Conservation (phyloP, 306 rosid genomes). For the Quercus berberidifolia region DNA sequence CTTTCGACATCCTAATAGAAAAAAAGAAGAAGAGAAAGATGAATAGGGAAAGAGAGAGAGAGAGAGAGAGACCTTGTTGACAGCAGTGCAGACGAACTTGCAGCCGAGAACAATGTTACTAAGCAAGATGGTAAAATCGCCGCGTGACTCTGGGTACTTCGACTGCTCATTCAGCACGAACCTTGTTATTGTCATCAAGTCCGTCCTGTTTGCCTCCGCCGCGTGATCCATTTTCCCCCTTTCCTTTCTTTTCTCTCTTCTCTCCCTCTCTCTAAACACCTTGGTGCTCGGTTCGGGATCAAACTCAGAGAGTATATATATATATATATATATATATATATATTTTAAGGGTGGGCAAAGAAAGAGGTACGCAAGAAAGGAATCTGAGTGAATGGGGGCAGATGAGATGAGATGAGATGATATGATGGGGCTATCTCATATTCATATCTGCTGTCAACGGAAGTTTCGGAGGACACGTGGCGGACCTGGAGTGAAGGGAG, state of each 20-base stretch:
- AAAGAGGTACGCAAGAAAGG: neutral
- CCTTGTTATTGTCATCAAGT: conserved; percentile 91
- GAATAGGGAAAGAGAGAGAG: neutral
- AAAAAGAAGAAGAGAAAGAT: neutral
- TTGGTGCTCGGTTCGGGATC: conserved; percentile 33
- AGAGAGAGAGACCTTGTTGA: conserved; percentile 57
- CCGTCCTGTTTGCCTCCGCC: conserved; percentile 86
- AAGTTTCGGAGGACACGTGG: conserved; percentile 51
- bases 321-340: too few relatives aligned
- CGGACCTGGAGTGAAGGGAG: conserved; percentile 2
- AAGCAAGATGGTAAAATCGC: conserved; percentile 91
- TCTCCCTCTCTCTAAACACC: neutral
- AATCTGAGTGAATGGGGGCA: neutral
- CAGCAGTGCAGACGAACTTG: conserved; percentile 91
- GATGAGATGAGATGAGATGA: neutral
- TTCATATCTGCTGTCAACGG: neutral
- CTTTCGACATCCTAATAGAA: too few relatives aligned
- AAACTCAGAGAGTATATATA: too few relatives aligned
- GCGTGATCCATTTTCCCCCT: conserved; percentile 65
- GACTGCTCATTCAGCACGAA: conserved; percentile 92
- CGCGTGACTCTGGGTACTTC: conserved; percentile 80
- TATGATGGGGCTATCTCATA: conserved; percentile 21
- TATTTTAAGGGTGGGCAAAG: neutral
- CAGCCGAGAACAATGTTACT: conserved; percentile 96
- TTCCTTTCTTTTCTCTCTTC: neutral